phyloP scores from a whole-genome alignment of 208 protist genomes.

The Angomonas ambiguus region DNA sequence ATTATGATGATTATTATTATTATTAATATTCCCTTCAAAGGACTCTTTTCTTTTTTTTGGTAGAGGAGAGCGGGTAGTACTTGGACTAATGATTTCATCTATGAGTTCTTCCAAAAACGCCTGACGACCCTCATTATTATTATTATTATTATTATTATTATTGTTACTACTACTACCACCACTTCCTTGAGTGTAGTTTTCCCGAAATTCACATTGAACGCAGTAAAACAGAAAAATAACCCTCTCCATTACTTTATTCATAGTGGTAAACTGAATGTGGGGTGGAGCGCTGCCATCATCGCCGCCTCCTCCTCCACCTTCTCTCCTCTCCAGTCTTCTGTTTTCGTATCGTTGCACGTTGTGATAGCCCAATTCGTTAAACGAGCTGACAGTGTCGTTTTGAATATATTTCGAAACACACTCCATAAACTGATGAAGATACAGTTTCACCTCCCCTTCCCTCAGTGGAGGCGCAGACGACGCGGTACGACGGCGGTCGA shows the following conservation, averaged over 20 bases:
- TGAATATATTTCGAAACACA: background rate
- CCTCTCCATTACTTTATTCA: background rate
- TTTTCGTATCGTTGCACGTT: background rate
- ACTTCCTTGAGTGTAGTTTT: background rate
- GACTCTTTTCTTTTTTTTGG: no score
- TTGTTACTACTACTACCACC: no score
- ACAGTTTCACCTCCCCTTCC: background rate
- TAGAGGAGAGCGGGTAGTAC: no score
- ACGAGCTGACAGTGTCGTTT: background rate
- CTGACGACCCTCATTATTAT: background rate
- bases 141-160: background rate
- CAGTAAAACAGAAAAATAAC: background rate
- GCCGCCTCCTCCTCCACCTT: background rate
- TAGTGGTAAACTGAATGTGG: background rate
- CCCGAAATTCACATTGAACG: background rate
- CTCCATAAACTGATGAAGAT: background rate
- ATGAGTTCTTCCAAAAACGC: background rate
- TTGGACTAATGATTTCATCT: background rate
- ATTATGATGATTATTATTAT: no score
- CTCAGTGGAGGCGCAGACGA: background rate
- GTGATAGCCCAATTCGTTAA: background rate
- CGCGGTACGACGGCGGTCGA: no score
- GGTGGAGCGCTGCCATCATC: background rate
- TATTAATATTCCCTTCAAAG: no score
- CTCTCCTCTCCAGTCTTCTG: background rate